Evolutionary conservation across 2,329 filamentous ascomycete genomes (phyloP), one percentile per base, ranked within the genome.

Genomic region (Leptosphaerulina australis): DNA sequence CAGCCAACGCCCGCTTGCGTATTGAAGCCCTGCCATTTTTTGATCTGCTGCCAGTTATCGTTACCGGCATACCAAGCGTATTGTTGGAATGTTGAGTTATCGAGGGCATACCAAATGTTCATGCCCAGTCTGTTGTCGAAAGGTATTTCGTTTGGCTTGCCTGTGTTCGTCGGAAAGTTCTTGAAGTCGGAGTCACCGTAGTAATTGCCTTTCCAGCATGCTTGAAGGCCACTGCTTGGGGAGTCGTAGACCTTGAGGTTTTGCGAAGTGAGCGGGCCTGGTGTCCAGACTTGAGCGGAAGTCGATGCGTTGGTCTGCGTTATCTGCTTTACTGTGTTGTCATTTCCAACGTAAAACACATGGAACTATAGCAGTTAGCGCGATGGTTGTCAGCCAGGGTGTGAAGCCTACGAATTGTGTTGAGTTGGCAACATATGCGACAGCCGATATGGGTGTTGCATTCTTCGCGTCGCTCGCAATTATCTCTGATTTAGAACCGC

Each of bases 191-290:
- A 48, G 34, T 69, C 66, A 28, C 67, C 68, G 35, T 71, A 71
- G 25, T 81, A 76, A 33, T 97, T 80, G 0, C 94, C 94, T 69
- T 96, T 88, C 15, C 86, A 79, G 38, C 86, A 87, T 12, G 92
- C 87, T 66, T 95, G 90, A 22, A 94, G 76, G 2, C 94, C 94
- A 37, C 96, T 88, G 1, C 90, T 85, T 64, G 97, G 97, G 1
- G 91, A 88, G 75, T 97, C 93, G 71, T 95, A 95, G 59, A 87
- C 88, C 57, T 95, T 86, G 29, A 90, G 83, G 55, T 95, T 91
- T 57, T 90, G 87, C 70, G 96, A 90, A 61, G 86, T 68, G 10
- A 71, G 45, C 55, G 70, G 50, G 0, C 76, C 77, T 10, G 74
- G 63, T 12, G 58, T 43, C 76, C 76, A 78, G 12, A 77, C 53